Evolutionary conservation across 768 basidiomycete species (phyloP).

Genomic region (Auriscalpium vulgare): DNA sequence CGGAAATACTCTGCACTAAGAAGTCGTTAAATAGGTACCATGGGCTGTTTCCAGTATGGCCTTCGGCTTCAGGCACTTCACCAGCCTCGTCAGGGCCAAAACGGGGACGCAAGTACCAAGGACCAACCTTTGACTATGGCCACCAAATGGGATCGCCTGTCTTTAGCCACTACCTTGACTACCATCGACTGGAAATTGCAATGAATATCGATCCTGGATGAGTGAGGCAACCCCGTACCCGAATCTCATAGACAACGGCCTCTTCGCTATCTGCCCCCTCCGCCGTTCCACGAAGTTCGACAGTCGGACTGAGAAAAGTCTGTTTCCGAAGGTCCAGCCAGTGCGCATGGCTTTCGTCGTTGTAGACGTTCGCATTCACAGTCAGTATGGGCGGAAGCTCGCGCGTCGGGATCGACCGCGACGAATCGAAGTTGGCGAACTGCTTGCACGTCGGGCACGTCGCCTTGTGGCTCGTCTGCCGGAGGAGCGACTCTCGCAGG

Average conservation of each 20-base stretch:
- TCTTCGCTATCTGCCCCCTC: slow-evolving; percentile 51
- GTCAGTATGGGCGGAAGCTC: slow-evolving; percentile 80
- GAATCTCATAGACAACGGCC: slow-evolving; percentile 57
- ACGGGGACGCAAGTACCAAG: no score
- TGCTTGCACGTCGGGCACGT: slow-evolving; percentile 80
- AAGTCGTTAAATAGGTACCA: slow-evolving; percentile 99
- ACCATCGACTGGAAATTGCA: slow-evolving; percentile 56
- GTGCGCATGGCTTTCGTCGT: slow-evolving; percentile 59
- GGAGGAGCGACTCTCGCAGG: slow-evolving; percentile 66
- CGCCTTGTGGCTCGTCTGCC: slow-evolving; percentile 79
- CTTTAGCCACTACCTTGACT: slow-evolving; percentile 68
- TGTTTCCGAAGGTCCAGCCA: slow-evolving; percentile 66
- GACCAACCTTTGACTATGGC: slow-evolving; percentile 77
- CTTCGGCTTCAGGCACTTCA: slow-evolving; percentile 64
- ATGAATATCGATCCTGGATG: neutral
- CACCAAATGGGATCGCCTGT: slow-evolving; percentile 74
- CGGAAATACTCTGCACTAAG: slow-evolving; percentile 72
- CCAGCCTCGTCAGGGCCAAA: neutral
- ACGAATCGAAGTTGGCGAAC: slow-evolving; percentile 62
- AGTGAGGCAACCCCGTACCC: slow-evolving; percentile 39
- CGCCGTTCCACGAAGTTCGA: slow-evolving; percentile 52
- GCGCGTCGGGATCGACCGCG: slow-evolving; percentile 52
- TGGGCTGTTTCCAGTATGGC: slow-evolving; percentile 33
- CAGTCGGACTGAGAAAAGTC: slow-evolving; percentile 51
- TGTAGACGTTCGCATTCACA: slow-evolving; percentile 77